A percentile compares a stretch with the other conserved stretches of the same genome.
phyloP scores from a whole-genome alignment of 148 eudicot genomes.

The Vaccinium corymbosum region DNA sequence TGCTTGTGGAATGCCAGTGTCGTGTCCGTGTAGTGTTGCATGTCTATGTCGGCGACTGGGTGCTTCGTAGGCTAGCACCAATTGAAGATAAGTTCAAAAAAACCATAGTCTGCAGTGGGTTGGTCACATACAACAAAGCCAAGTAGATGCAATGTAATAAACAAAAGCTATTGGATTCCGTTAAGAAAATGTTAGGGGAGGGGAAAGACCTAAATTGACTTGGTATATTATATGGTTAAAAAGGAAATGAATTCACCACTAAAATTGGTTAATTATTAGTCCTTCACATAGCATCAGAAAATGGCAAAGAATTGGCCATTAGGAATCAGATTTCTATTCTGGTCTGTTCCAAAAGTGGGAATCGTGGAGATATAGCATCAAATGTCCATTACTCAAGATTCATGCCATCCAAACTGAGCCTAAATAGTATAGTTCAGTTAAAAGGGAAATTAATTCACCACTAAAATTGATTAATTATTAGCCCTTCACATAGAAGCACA shows the following conservation, averaged over 20 bases:
- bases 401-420: too few species aligned
- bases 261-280: neutral
- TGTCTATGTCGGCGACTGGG: too few species aligned
- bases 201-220: neutral
- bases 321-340: neutral
- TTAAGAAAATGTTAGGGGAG: neutral
- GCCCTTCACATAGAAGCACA: constrained; percentile 4
- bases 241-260: neutral
- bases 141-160: neutral
- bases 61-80: neutral
- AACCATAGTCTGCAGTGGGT: neutral
- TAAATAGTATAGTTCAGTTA: neutral
- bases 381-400: too few species aligned
- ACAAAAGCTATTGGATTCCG: neutral
- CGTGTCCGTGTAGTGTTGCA: too few species aligned
- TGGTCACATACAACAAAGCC: neutral
- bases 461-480: neutral
- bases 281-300: neutral
- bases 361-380: too few species aligned
- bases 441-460: neutral
- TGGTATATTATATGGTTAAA: neutral
- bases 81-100: neutral
- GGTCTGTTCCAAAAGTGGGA: too few species aligned
- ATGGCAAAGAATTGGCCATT: neutral
- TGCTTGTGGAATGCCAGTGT: too few species aligned